Evolutionary conservation across 345 rosid species (phyloP).

Genomic region (Angophora floribunda): DNA sequence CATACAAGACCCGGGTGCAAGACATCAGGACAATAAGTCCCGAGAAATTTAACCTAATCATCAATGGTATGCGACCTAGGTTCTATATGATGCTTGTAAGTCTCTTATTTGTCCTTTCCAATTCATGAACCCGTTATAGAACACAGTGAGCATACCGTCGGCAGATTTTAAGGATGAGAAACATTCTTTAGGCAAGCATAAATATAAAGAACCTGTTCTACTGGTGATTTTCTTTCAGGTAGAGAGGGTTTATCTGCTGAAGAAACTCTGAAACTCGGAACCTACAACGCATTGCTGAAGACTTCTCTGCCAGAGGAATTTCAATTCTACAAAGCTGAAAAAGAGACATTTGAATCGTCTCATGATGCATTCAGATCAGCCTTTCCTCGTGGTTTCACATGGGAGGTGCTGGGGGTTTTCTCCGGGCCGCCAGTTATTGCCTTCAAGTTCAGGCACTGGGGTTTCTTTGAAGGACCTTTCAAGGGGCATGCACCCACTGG

Average conservation of each 20-base stretch:
- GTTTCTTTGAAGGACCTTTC: conserved; percentile 74
- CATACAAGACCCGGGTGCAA: conserved; percentile 56
- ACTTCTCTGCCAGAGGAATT: conserved; percentile 57
- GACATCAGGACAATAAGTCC: conserved; percentile 73
- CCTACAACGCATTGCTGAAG: conserved; percentile 67
- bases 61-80: conserved; percentile 43
- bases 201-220: neutral
- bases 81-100: neutral
- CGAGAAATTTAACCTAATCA: conserved; percentile 59
- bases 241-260: conserved; percentile 66
- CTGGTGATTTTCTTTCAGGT: conserved; percentile 20
- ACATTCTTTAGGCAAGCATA: neutral
- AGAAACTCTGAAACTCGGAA: conserved; percentile 53
- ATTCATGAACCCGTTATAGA: neutral
- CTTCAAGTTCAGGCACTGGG: conserved; percentile 93
- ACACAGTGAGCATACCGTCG: neutral
- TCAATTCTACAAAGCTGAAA: conserved; percentile 56
- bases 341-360: conserved; percentile 78
- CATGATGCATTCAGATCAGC: conserved; percentile 66
- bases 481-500: conserved; percentile 74
- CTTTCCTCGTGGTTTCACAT: conserved; percentile 85
- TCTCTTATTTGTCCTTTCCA: neutral
- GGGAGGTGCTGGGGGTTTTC: conserved; percentile 63
- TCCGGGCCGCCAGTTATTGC: conserved; percentile 75
- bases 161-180: neutral